These are phyloP conservation scores for Trichosporon sp. DNA, from an alignment of 1,284 basidiomycete species.

Conservation along the genomic window DNA sequence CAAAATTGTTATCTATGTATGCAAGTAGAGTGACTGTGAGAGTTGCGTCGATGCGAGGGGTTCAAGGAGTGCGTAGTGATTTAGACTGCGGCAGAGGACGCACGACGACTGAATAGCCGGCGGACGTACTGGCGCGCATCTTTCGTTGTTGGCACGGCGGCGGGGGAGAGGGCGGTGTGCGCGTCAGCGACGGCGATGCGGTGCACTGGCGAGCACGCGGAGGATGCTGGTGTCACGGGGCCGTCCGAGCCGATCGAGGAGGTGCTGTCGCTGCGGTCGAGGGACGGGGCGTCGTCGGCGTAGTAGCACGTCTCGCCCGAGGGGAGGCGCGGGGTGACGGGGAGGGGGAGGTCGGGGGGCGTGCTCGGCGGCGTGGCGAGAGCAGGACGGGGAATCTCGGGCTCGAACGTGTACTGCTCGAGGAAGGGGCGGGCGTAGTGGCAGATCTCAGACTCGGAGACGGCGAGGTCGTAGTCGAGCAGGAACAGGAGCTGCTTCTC, in stretches of 20 bases:
- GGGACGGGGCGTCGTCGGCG: constrained; percentile 39
- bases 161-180: not conserved
- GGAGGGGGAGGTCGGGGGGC: constrained; percentile 41
- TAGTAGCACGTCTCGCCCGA: constrained; percentile 24
- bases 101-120: constrained; percentile 4
- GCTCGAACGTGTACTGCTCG: constrained; percentile 33
- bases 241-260: constrained; percentile 55
- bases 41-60: not conserved
- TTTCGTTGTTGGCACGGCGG: constrained; percentile 5
- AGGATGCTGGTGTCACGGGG: constrained; percentile 40
- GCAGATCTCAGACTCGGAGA: constrained; percentile 63
- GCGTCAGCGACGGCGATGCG: not conserved
- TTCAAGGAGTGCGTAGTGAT: not conserved
- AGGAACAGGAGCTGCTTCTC: constrained; percentile 90
- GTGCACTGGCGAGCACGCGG: constrained; percentile 13
- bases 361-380: constrained; percentile 35
- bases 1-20: not conserved
- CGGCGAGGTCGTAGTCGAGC: constrained; percentile 67
- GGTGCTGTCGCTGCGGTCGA: constrained; percentile 55
- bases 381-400: constrained; percentile 30
- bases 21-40: not conserved
- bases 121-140: constrained; percentile 15
- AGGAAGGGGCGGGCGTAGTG: constrained; percentile 81
- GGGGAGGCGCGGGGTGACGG: constrained; percentile 40
- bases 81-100: not conserved